A percentile compares a stretch with the other conserved stretches of the same genome.
Conservation (phyloP, 768 basidiomycete genomes). For the Asterophora parasitica region DNA sequence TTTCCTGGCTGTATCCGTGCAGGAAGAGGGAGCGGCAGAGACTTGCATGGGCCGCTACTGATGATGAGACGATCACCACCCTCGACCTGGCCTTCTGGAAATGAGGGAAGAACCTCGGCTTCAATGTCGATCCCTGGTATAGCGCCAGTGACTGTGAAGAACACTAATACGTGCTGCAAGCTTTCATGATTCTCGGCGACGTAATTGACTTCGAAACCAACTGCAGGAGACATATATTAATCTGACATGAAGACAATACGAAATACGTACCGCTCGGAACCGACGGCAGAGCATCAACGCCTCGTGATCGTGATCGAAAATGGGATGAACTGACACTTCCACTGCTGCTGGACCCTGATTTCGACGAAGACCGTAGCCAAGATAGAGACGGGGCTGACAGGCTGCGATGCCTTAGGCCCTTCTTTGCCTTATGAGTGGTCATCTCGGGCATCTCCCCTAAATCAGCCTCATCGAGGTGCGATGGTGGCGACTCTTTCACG, state of each 20-base stretch:
- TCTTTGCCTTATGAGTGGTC: constrained; percentile 22
- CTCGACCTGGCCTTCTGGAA: constrained; percentile 31
- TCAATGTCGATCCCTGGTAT: constrained; percentile 49
- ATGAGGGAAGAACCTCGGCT: constrained; percentile 59
- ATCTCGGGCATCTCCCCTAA: constrained; percentile 10
- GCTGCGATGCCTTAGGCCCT: constrained; percentile 43
- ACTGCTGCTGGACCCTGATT: constrained; percentile 10
- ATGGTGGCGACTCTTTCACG: constrained; percentile 44
- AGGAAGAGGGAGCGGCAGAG: constrained; percentile 53
- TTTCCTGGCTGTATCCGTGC: constrained; percentile 55
- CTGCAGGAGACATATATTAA: constrained; percentile 12
- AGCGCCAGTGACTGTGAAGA: constrained; percentile 54
- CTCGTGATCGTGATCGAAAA: constrained; percentile 18
- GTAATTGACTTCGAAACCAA: constrained; percentile 43
- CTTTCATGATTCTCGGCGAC: constrained; percentile 83
- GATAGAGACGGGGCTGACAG: constrained; percentile 57
- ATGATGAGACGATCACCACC: constrained; percentile 58
- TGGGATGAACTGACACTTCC: constrained; percentile 10
- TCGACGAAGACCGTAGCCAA: constrained; percentile 43
- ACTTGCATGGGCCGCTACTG: constrained; percentile 52
- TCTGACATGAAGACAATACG: not conserved
- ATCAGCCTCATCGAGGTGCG: constrained; percentile 17
- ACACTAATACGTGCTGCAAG: constrained; percentile 73
- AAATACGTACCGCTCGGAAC: constrained; percentile 17
- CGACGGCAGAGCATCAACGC: constrained; percentile 7